Percentiles rank a stretch among this genome's conserved stretches.
Conservation (phyloP, 805 yeast species). For the Pichia pseudocactophila region DNA sequence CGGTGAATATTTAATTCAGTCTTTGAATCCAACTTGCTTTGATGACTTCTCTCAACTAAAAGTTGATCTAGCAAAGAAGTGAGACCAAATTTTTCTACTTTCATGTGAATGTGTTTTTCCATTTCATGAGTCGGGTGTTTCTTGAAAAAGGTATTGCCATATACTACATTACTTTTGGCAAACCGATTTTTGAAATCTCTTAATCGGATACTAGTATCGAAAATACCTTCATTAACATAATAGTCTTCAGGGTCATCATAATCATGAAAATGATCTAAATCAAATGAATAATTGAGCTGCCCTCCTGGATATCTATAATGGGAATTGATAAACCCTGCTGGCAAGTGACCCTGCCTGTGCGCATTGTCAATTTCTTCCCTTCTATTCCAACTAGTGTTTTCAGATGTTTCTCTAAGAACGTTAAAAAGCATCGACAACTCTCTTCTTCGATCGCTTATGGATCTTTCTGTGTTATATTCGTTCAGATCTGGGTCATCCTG, state of each 20-base stretch:
- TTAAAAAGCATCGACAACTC: background rate
- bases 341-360: too few species aligned
- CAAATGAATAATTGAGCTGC: too few species aligned
- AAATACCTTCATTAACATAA: background rate
- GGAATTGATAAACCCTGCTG: too few species aligned
- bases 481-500: too few species aligned
- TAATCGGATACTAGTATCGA: background rate
- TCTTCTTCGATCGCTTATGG: background rate
- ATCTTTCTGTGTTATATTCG: too few species aligned
- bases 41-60: slow-evolving; percentile 14
- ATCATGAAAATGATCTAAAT: too few species aligned
- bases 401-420: background rate
- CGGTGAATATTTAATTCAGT: too few species aligned
- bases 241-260: too few species aligned
- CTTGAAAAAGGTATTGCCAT: slow-evolving; percentile 20
- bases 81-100: slow-evolving; percentile 20
- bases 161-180: background rate
- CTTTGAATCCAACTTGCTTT: too few species aligned
- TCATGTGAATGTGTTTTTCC: slow-evolving; percentile 11
- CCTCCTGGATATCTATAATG: too few species aligned
- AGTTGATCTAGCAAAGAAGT: slow-evolving; percentile 22
- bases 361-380: too few species aligned
- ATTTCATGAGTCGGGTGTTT: slow-evolving; percentile 21
- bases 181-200: background rate
- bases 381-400: too few species aligned